Conservation (phyloP, 78 protist species). For the Pirum gemmata region DNA sequence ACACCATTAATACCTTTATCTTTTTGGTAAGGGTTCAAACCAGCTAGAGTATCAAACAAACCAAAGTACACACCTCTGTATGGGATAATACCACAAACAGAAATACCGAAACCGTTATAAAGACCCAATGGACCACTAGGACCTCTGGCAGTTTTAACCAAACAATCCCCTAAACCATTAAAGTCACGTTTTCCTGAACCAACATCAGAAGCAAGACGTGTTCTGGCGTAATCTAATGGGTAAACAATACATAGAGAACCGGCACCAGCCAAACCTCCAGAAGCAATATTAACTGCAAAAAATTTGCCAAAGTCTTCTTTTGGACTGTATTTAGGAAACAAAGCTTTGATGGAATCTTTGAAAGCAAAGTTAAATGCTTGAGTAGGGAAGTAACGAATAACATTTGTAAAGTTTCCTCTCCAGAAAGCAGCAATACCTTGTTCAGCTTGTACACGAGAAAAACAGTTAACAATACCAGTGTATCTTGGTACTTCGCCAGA, state of each 20-base stretch:
- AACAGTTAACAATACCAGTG: constrained; percentile 86
- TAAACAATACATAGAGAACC: constrained; percentile 84
- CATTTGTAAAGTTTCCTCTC: constrained; percentile 94
- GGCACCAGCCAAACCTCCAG: constrained; percentile 97
- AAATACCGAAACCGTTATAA: constrained; percentile 89
- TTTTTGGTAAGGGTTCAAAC: constrained; percentile 48
- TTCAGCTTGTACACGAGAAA: constrained; percentile 79
- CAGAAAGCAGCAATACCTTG: constrained; percentile 77
- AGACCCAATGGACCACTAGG: constrained; percentile 63
- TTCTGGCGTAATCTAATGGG: constrained; percentile 95
- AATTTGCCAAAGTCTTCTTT: constrained; percentile 51
- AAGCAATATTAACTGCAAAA: constrained; percentile 78
- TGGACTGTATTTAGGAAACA: constrained; percentile 57
- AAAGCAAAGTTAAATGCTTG: constrained; percentile 96
- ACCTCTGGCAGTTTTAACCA: constrained; percentile 65
- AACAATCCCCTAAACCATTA: constrained; percentile 85
- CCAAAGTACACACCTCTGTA: constrained; percentile 95
- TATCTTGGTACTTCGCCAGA: constrained; percentile 55
- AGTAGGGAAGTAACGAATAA: constrained; percentile 95
- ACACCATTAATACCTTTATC: constrained; percentile 43
- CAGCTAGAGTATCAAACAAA: constrained; percentile 75
- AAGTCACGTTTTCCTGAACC: constrained; percentile 74
- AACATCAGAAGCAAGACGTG: constrained; percentile 86
- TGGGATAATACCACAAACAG: constrained; percentile 83
- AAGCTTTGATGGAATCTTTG: constrained; percentile 85